Conservation (phyloP, 257 asterid species). For the Gardenia jasminoides region DNA sequence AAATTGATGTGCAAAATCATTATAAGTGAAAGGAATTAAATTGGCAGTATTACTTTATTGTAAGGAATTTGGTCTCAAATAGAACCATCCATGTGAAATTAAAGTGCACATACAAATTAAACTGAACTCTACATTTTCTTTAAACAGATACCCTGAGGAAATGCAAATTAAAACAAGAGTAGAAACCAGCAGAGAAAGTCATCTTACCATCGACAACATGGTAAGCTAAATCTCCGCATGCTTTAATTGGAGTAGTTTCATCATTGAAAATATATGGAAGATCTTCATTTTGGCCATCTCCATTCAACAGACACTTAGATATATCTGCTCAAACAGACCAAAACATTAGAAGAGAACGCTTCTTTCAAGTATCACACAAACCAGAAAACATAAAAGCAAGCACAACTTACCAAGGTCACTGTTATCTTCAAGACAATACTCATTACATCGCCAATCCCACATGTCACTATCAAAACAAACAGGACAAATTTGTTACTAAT, state of each 20-base stretch:
- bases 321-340: conserved; percentile 37
- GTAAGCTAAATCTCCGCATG: conserved; percentile 63
- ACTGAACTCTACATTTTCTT: neutral
- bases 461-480: conserved; percentile 39
- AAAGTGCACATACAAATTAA: neutral
- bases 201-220: conserved; percentile 42
- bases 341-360: neutral
- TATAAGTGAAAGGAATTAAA: neutral
- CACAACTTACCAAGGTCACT: conserved; percentile 43
- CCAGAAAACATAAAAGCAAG: neutral
- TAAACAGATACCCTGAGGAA: neutral
- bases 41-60: neutral
- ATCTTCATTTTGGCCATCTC: conserved; percentile 42
- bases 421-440: conserved; percentile 51
- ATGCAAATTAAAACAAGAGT: neutral
- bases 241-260: conserved; percentile 72
- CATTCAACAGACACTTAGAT: conserved; percentile 42
- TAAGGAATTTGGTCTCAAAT: neutral
- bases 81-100: neutral
- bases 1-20: neutral
- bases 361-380: neutral
- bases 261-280: conserved; percentile 41
- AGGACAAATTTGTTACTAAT: neutral
- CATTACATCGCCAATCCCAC: conserved; percentile 74
- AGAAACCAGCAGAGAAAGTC: conserved; percentile 8